These are phyloP conservation scores for Saturnispora halmiae DNA, from an alignment of 805 yeast genomes.

Conservation along the genomic window DNA sequence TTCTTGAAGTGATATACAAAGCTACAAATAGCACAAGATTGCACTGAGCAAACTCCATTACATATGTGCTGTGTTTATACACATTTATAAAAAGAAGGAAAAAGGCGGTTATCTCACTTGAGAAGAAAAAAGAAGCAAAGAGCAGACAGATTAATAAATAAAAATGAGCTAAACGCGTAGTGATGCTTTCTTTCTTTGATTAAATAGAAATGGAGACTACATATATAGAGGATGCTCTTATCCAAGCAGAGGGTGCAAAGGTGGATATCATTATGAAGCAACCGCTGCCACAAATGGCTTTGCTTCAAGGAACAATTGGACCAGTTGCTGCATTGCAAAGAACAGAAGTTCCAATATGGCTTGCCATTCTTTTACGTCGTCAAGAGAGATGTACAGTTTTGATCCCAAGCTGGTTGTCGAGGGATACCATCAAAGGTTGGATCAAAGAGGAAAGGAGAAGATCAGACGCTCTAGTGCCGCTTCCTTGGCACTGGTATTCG, in stretches of 20 bases:
- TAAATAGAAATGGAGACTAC: background rate
- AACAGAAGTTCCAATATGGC: slow-evolving; percentile 73
- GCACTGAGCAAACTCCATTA: too few species aligned
- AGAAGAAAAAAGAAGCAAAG: too few species aligned
- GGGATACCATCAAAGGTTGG: slow-evolving; percentile 24
- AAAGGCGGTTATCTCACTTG: too few species aligned
- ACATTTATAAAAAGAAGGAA: too few species aligned
- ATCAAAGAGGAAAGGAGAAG: slow-evolving; percentile 53
- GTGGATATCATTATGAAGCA: slow-evolving; percentile 8
- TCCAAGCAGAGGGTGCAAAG: background rate
- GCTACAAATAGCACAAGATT: too few species aligned
- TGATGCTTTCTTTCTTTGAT: too few species aligned
- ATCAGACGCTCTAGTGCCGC: slow-evolving; percentile 31
- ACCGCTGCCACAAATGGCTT: slow-evolving; percentile 2
- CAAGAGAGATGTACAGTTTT: slow-evolving; percentile 82
- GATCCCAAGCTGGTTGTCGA: slow-evolving; percentile 72
- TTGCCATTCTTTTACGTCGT: slow-evolving; percentile 70
- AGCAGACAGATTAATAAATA: too few species aligned
- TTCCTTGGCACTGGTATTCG: slow-evolving; percentile 91
- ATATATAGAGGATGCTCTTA: slow-evolving; percentile 6
- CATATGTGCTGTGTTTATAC: too few species aligned
- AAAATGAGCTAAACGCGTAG: too few species aligned
- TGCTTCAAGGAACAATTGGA: slow-evolving; percentile 6
- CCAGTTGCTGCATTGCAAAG: slow-evolving; percentile 47
- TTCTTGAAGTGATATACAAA: too few species aligned